Percentiles rank a stretch among this genome's conserved stretches.
phyloP scores from a whole-genome alignment of 768 basidiomycete genomes.

The Daedaleopsis sinensis region DNA sequence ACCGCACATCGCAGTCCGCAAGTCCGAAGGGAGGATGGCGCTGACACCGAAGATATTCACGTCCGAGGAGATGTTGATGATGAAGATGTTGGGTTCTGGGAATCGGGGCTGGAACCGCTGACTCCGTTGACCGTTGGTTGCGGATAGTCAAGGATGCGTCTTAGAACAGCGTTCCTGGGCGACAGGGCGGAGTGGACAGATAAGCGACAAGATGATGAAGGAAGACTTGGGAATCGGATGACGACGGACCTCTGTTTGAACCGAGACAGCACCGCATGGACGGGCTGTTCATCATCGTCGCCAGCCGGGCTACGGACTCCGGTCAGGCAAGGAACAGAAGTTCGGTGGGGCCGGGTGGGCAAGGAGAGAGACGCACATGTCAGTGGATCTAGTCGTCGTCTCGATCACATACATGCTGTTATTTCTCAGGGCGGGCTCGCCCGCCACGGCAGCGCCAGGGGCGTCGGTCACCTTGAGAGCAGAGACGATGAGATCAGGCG shows the following conservation, averaged over 20 bases:
- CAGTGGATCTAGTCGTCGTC: slow-evolving; percentile 53
- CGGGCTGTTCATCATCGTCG: slow-evolving; percentile 43
- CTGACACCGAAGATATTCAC: background rate
- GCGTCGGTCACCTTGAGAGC: slow-evolving; percentile 71
- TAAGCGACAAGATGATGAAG: no score
- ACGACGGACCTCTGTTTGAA: slow-evolving; percentile 66
- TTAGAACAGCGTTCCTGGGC: slow-evolving; percentile 54
- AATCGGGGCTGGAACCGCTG: background rate
- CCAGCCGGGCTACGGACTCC: slow-evolving; percentile 12
- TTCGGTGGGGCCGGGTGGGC: no score
- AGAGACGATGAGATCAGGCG: slow-evolving; percentile 50
- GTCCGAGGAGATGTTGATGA: slow-evolving; percentile 4
- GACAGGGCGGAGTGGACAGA: background rate
- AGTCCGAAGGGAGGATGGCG: no score
- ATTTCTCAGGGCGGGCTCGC: slow-evolving; percentile 46
- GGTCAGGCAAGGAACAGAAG: background rate
- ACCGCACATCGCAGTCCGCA: no score
- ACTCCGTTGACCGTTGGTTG: background rate
- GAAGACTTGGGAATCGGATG: background rate
- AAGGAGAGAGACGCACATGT: slow-evolving; percentile 42
- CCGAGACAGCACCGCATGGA: slow-evolving; percentile 54
- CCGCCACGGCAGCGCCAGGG: slow-evolving; percentile 64
- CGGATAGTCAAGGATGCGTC: slow-evolving; percentile 56
- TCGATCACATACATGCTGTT: slow-evolving; percentile 79
- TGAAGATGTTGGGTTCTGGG: background rate